Evolutionary conservation across 371 early-diverging fungal genomes (phyloP).

Genomic region (Mortierella sp.): DNA sequence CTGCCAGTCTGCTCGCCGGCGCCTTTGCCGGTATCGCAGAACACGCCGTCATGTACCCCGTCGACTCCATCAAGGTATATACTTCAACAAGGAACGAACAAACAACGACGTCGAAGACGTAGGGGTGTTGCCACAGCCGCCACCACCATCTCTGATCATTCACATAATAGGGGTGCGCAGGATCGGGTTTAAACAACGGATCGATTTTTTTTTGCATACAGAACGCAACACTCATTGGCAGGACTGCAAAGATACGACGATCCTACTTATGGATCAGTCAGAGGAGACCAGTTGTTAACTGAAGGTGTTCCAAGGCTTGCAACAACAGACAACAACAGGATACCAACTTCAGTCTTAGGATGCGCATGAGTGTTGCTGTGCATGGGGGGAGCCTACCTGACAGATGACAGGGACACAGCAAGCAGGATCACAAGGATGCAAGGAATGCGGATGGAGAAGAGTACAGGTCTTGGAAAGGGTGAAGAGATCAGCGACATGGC

Average conservation of each 20-base stretch:
- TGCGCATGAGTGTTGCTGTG: background rate
- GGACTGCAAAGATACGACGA: background rate
- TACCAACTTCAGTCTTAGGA: background rate
- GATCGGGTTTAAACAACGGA: background rate
- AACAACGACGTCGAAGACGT: background rate
- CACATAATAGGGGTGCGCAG: background rate
- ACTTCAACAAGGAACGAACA: background rate
- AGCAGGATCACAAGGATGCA: background rate
- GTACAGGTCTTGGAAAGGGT: background rate
- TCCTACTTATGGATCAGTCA: background rate
- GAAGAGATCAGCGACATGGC: constrained; percentile 1
- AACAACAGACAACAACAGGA: background rate
- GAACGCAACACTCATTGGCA: background rate
- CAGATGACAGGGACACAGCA: background rate
- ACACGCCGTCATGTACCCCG: constrained; percentile 95
- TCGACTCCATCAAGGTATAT: constrained; percentile 93
- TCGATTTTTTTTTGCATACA: background rate
- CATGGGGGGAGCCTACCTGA: background rate
- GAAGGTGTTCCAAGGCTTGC: background rate
- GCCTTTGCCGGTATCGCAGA: constrained; percentile 97
- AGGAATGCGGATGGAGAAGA: background rate
- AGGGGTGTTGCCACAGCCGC: background rate
- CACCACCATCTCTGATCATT: background rate
- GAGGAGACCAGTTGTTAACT: background rate
- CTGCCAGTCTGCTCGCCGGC: constrained; percentile 91